Base-by-base conservation (phyloP, 345 rosid species). In the Gossypium australe region DNA sequence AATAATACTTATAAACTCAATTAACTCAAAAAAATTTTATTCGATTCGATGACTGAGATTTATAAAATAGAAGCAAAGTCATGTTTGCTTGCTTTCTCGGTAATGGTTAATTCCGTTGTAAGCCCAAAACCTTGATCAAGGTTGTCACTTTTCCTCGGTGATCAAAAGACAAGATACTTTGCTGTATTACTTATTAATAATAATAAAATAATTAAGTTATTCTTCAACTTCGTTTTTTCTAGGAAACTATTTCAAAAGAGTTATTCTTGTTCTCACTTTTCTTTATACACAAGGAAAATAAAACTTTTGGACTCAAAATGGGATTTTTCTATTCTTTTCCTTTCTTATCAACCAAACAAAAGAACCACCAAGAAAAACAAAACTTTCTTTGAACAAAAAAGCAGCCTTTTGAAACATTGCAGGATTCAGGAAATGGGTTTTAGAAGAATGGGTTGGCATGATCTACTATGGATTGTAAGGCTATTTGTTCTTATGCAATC, bases 401-500 rank as follows among this genome's bases (percentile, higher is more conserved):
- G 2, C 56, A 29, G n/a, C 13, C 11, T 72, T 57, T 18, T 18
- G 25, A 29, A 53, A 34, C 61, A 43, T 72, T 55, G 5, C 63
- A 57, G 75, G 60, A 57, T 2, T 57, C 4, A 27, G 7, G 10
- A 48, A 24, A 41, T 25, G 22, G 34, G 9, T 58, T 22, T 27
- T 41, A 58, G 49, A 68, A 74, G 79, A 47, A 83, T 76, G 88
- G 78, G 76, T 18, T 68, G 72, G 45, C 66, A 47, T 59, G 67
- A 78, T 79, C 80, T 73, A 27, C 61, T 62, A 70, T 87, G 86
- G 92, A 11, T 79, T 18, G 80, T 67, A 69, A 88, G 86, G 59
- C 22, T 77, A 7, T 74, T 89, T 18, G 57, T 87, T 70, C 74
- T 88, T 73, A 78, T 90, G 78, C 94, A 85, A 67, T 83, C 88